Conservation (phyloP, 2,329 filamentous ascomycete genomes). For the Calonectria leucothoes region DNA sequence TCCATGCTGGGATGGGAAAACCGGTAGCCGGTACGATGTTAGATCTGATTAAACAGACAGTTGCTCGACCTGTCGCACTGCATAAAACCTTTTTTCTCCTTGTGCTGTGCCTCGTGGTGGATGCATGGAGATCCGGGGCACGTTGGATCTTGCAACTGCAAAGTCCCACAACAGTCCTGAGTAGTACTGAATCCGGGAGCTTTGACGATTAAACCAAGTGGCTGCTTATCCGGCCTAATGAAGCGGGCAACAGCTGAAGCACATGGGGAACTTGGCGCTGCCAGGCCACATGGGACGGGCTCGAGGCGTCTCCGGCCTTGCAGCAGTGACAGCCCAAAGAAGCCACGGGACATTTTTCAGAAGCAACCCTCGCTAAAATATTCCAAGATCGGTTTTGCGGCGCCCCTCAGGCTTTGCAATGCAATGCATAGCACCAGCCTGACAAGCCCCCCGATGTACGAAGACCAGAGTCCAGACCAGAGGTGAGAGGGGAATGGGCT, state of each 20-base stretch:
- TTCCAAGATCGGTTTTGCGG: constrained; percentile 1
- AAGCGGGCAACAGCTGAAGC: neutral
- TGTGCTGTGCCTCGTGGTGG: neutral
- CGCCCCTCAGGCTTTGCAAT: neutral
- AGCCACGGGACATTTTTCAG: neutral
- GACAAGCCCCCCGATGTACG: constrained; percentile 13
- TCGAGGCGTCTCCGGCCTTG: neutral
- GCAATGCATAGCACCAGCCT: constrained; percentile 1
- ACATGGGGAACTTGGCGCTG: neutral
- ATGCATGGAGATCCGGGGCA: neutral
- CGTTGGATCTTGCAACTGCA: neutral
- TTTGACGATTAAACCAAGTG: neutral
- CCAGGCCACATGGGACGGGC: neutral
- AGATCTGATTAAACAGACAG: constrained; percentile 4
- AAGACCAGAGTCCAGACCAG: constrained; percentile 26
- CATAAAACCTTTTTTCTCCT: neutral
- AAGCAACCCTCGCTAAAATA: neutral
- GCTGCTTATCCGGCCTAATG: neutral
- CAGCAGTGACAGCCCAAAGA: neutral
- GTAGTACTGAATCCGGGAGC: neutral
- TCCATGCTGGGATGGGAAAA: neutral
- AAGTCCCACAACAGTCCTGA: neutral
- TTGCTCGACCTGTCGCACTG: constrained; percentile 14
- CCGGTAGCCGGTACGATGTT: neutral
- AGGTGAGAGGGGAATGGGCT: constrained; percentile 11